Evolutionary conservation across 441 rosid species (phyloP).

Genomic region (Croton setiger): DNA sequence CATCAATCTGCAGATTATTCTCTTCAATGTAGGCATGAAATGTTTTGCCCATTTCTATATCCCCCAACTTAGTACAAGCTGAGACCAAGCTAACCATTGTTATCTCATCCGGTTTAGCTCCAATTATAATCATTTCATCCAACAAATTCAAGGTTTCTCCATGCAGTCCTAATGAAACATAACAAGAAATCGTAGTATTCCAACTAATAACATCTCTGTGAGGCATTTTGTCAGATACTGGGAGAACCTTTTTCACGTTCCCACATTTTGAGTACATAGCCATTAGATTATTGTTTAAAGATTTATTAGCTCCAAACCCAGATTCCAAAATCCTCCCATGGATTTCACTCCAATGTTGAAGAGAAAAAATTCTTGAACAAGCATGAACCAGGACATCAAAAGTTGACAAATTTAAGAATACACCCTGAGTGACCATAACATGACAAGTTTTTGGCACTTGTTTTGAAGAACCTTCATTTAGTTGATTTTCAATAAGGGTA

Average conservation of each 20-base stretch:
- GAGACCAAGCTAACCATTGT: slow-evolving; percentile 18
- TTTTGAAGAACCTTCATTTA: slow-evolving; percentile 2
- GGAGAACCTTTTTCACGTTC: slow-evolving; percentile 14
- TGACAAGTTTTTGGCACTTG: slow-evolving; percentile 9
- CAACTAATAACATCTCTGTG: slow-evolving; percentile 18
- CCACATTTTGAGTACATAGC: slow-evolving; percentile 24
- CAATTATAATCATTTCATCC: slow-evolving; percentile 11
- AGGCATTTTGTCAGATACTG: slow-evolving; percentile 12
- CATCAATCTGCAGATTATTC: background rate
- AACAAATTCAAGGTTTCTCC: slow-evolving; percentile 17
- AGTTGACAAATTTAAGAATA: slow-evolving; percentile 12
- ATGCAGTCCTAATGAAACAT: background rate
- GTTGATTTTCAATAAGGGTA: slow-evolving; percentile 11
- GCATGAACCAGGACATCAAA: slow-evolving; percentile 21
- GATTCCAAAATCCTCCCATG: slow-evolving; percentile 30
- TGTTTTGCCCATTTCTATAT: slow-evolving; percentile 11
- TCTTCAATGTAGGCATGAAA: slow-evolving; percentile 13
- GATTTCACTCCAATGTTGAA: slow-evolving; percentile 17
- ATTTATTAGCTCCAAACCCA: slow-evolving; percentile 20
- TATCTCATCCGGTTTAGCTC: slow-evolving; percentile 16
- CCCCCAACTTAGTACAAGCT: slow-evolving; percentile 15
- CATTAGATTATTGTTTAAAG: slow-evolving; percentile 31
- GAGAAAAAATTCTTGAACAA: background rate
- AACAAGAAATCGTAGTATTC: slow-evolving; percentile 24
- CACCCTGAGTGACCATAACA: slow-evolving; percentile 16